These are phyloP conservation scores for Spencermartinsiella ligniputridi DNA, from an alignment of 1,139 yeast genomes.

Conservation along the genomic window DNA sequence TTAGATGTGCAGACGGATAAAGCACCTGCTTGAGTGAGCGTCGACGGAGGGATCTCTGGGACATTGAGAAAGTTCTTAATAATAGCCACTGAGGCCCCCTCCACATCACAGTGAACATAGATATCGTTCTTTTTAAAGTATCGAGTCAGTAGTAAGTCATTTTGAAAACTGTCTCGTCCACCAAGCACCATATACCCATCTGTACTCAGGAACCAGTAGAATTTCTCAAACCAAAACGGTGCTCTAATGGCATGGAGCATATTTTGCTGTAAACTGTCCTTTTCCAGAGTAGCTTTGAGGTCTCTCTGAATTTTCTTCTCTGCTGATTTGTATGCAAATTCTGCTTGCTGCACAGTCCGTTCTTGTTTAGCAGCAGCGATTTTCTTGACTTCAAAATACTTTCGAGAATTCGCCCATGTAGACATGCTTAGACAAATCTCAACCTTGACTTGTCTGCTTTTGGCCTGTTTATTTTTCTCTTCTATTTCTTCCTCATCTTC, in stretches of 20 bases:
- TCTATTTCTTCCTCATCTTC: conserved; percentile 36
- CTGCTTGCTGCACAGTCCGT: conserved; percentile 75
- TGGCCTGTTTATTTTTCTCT: conserved; percentile 3
- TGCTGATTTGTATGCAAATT: conserved; percentile 77
- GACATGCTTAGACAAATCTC: conserved; percentile 65
- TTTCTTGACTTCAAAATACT: conserved; percentile 75
- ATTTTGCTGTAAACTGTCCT: conserved; percentile 46
- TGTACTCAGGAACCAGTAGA: conserved; percentile 83
- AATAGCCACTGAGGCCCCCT: conserved; percentile 70
- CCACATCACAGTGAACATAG: conserved; percentile 70
- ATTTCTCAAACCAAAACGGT: conserved; percentile 91
- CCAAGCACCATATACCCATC: conserved; percentile 86
- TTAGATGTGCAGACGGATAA: conserved; percentile 69
- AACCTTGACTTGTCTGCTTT: conserved; percentile 41
- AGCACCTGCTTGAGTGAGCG: conserved; percentile 86
- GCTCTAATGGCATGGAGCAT: conserved; percentile 61
- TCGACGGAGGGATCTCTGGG: conserved; percentile 66
- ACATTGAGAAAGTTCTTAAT: conserved; percentile 64
- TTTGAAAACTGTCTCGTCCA: conserved; percentile 80
- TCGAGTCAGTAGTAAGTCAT: conserved; percentile 76
- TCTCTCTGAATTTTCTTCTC: conserved; percentile 75
- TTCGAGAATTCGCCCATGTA: conserved; percentile 88
- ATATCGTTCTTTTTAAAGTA: conserved; percentile 69
- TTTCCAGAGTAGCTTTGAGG: conserved; percentile 60
- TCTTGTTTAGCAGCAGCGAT: conserved; percentile 72